These are phyloP conservation scores for Vanderwaltozyma polyspora DNA, from an alignment of 805 yeast genomes.

Conservation along the genomic window DNA sequence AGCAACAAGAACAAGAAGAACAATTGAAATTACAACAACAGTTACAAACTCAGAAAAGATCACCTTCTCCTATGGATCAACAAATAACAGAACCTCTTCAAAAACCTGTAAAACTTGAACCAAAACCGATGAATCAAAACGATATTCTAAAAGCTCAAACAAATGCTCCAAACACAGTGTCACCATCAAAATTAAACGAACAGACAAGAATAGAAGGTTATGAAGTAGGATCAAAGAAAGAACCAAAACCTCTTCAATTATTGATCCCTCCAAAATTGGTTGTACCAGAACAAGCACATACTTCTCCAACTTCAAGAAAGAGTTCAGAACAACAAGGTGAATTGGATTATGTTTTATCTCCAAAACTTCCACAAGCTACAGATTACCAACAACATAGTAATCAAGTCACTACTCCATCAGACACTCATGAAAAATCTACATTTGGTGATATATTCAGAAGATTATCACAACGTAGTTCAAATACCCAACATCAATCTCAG, in stretches of 20 bases:
- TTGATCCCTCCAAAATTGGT: conserved; percentile 32
- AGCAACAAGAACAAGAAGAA: conserved; percentile 6
- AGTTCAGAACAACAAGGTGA: conserved; percentile 16
- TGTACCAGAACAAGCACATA: conserved; percentile 41
- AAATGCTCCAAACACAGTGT: background rate
- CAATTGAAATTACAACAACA: conserved; percentile 1
- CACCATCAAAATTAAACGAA: background rate
- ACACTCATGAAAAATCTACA: conserved; percentile 15
- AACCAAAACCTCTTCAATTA: conserved; percentile 10
- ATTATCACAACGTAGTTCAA: conserved; percentile 24
- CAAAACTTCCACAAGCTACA: conserved; percentile 15
- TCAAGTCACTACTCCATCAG: conserved; percentile 15
- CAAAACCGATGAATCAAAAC: background rate
- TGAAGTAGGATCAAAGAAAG: background rate
- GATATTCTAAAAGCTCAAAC: background rate
- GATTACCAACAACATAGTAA: conserved; percentile 32
- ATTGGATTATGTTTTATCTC: conserved; percentile 22
- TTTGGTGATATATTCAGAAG: conserved; percentile 28
- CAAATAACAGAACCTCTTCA: background rate
- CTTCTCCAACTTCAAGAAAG: conserved; percentile 31
- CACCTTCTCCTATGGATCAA: background rate
- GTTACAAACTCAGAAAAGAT: background rate
- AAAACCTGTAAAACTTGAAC: background rate
- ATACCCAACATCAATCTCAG: conserved; percentile 4
- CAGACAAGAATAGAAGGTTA: too few species aligned